Evolutionary conservation across 768 basidiomycete species (phyloP).

Genomic region (Fistulinella prunicolor): DNA sequence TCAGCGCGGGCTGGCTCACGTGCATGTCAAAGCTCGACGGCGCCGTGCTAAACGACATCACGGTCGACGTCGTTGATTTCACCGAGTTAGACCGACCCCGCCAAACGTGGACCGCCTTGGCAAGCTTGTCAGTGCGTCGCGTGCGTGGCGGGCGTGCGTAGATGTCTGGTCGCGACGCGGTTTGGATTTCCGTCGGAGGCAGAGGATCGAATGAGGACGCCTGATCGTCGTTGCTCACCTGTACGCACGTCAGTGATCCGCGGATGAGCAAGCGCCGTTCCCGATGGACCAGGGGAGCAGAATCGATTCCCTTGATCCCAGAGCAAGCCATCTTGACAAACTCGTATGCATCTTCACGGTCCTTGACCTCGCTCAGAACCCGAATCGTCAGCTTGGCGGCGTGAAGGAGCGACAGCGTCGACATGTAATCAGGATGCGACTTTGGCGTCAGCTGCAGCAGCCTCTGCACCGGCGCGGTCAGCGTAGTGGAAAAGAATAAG

Average conservation of each 20-base stretch:
- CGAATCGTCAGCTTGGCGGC: conserved; percentile 70
- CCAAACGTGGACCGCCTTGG: conserved; percentile 46
- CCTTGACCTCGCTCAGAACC: conserved; percentile 81
- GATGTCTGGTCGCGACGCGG: neutral
- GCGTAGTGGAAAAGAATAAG: neutral
- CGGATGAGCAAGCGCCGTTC: conserved; percentile 74
- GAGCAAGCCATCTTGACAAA: conserved; percentile 57
- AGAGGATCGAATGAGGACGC: neutral
- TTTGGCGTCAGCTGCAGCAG: conserved; percentile 68
- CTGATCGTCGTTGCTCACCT: conserved; percentile 38
- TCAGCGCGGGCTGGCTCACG: neutral
- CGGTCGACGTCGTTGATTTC: conserved; percentile 26
- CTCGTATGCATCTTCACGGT: conserved; percentile 85
- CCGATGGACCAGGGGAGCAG: conserved; percentile 57
- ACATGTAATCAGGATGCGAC: conserved; percentile 65
- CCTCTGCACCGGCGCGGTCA: conserved; percentile 44
- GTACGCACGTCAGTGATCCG: conserved; percentile 48
- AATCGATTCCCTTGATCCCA: conserved; percentile 56
- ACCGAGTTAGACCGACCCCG: conserved; percentile 44
- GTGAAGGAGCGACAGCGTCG: conserved; percentile 61
- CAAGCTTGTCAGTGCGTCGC: conserved; percentile 27
- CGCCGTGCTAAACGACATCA: conserved; percentile 27
- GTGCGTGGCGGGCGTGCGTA: neutral
- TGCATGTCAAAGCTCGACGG: conserved; percentile 30
- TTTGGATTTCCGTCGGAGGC: neutral